Percentiles rank a stretch among this genome's conserved stretches.
Conservation (phyloP, 1,284 basidiomycete genomes). For the Leccinum brunneo-olivaceum region DNA sequence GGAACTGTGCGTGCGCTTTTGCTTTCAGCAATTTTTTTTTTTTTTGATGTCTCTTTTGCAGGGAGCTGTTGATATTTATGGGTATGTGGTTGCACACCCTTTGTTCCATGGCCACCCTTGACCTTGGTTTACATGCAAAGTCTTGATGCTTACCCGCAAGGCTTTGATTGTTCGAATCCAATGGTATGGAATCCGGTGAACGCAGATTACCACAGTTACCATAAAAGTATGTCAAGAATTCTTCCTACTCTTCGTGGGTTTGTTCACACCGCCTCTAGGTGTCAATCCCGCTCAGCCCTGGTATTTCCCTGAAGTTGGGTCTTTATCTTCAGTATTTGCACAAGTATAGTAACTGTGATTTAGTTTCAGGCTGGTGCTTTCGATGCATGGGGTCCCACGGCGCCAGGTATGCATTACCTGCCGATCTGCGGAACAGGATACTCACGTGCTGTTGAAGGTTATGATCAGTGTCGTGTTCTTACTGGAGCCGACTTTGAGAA, state of each 20-base stretch:
- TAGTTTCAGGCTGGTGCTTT: constrained; percentile 68
- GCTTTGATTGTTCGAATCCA: constrained; percentile 31
- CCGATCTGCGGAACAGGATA: background rate
- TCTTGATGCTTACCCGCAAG: constrained; percentile 28
- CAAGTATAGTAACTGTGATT: constrained; percentile 11
- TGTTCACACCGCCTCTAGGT: constrained; percentile 16
- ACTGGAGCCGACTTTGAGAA: constrained; percentile 68
- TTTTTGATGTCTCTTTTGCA: constrained; percentile 16
- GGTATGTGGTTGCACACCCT: constrained; percentile 28
- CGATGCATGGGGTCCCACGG: constrained; percentile 66
- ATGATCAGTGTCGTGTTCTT: constrained; percentile 45
- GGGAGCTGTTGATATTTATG: constrained; percentile 51
- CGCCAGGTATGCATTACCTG: constrained; percentile 40
- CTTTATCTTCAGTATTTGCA: background rate
- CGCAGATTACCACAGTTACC: constrained; percentile 25
- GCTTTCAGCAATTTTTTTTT: background rate
- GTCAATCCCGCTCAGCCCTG: constrained; percentile 25
- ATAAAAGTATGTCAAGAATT: constrained; percentile 18
- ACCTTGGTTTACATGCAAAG: constrained; percentile 14
- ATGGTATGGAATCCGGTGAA: constrained; percentile 26
- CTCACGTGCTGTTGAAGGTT: constrained; percentile 29
- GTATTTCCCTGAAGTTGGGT: constrained; percentile 30
- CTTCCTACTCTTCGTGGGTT: background rate
- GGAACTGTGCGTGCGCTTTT: constrained; percentile 38
- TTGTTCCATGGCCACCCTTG: background rate